phyloP scores from a whole-genome alignment of 202 grass and related monocot genomes.

The Carex sylvatica region DNA sequence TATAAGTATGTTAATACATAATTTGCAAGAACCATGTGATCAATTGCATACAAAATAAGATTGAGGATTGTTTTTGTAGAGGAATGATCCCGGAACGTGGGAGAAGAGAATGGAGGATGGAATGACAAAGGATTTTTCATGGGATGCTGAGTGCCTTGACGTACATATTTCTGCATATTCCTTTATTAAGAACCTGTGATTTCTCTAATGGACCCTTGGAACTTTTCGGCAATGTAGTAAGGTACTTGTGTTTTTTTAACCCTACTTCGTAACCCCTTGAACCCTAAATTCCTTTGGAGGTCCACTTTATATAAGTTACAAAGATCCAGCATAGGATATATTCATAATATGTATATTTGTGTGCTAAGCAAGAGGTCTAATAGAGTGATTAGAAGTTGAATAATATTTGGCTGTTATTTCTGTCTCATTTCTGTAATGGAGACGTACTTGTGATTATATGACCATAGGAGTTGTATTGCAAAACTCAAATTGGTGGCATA shows the following conservation, averaged over 20 bases:
- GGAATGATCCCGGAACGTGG: conserved; percentile 29
- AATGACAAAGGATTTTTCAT: conserved; percentile 43
- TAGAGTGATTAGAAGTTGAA: not conserved
- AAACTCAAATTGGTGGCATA: not conserved
- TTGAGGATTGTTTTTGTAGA: conserved; percentile 32
- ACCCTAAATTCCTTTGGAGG: not conserved
- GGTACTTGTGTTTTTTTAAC: not conserved
- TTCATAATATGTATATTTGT: not conserved
- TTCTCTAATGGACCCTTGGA: not conserved
- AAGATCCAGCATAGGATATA: not conserved
- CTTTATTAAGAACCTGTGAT: conserved; percentile 41
- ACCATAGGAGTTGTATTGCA: no score
- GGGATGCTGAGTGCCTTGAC: conserved; percentile 43
- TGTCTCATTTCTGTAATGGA: not conserved
- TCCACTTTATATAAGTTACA: not conserved
- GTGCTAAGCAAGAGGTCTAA: not conserved
- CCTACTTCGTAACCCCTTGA: not conserved
- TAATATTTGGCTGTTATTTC: not conserved
- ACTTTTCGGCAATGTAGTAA: not conserved
- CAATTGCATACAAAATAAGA: conserved; percentile 6
- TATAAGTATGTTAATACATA: conserved; percentile 17
- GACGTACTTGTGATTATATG: not conserved
- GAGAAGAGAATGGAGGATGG: conserved; percentile 39
- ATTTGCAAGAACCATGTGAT: conserved; percentile 9
- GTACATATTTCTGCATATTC: conserved; percentile 48